Conservation (phyloP, 495 filamentous ascomycete genomes). For the Aspergillus baeticus region DNA sequence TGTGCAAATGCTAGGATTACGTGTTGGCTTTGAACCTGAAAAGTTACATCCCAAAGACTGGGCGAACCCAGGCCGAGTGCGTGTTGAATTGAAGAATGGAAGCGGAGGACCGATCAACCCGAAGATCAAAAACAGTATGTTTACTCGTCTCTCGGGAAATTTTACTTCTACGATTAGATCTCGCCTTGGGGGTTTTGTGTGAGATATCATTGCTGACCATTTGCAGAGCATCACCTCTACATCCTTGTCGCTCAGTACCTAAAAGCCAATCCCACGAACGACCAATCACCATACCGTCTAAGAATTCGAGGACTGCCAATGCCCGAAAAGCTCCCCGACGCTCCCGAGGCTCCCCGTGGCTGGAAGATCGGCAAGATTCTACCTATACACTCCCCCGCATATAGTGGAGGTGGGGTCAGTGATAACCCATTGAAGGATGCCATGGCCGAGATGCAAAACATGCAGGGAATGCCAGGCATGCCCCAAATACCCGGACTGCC, state of each 20-base stretch:
- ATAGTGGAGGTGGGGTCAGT: constrained; percentile 91
- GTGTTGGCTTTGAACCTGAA: constrained; percentile 81
- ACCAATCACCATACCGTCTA: constrained; percentile 64
- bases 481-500: constrained; percentile 45
- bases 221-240: constrained; percentile 78
- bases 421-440: constrained; percentile 97
- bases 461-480: constrained; percentile 53
- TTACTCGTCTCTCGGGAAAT: background rate
- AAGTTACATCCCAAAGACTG: constrained; percentile 96
- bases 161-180: background rate
- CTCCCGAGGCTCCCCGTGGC: constrained; percentile 77
- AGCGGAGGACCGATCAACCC: constrained; percentile 44
- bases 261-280: constrained; percentile 68
- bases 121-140: constrained; percentile 74
- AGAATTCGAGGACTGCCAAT: constrained; percentile 65
- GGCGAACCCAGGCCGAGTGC: constrained; percentile 91
- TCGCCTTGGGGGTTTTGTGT: background rate
- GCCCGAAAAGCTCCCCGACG: constrained; percentile 61
- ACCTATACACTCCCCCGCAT: constrained; percentile 80
- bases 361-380: constrained; percentile 88
- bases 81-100: constrained; percentile 67
- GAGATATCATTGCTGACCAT: constrained; percentile 1
- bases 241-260: constrained; percentile 73
- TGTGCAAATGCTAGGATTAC: constrained; percentile 67
- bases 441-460: constrained; percentile 85